phyloP scores from a whole-genome alignment of 805 yeast genomes.

The Grigorovia jiainica region DNA sequence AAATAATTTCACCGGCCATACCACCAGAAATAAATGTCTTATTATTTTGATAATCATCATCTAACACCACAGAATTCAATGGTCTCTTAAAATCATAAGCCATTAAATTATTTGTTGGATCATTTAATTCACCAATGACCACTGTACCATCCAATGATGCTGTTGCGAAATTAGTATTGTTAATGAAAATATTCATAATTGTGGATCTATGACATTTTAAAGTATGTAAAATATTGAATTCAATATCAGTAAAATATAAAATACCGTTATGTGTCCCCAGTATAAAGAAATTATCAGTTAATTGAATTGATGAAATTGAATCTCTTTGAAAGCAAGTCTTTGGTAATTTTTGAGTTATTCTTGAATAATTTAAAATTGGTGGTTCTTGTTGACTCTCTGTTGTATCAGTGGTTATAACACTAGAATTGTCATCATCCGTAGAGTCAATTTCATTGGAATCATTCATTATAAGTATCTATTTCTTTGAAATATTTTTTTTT shows the following conservation, averaged over 20 bases:
- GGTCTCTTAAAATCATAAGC: slow-evolving; percentile 84
- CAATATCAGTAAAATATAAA: slow-evolving; percentile 55
- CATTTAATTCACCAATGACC: slow-evolving; percentile 55
- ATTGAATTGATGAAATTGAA: slow-evolving; percentile 62
- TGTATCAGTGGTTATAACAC: slow-evolving; percentile 26
- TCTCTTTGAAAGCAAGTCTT: slow-evolving; percentile 62
- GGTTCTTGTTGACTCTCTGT: slow-evolving; percentile 42
- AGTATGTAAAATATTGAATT: slow-evolving; percentile 55
- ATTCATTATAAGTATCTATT: no score
- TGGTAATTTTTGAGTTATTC: slow-evolving; percentile 59
- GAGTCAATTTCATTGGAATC: slow-evolving; percentile 5
- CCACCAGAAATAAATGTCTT: slow-evolving; percentile 80
- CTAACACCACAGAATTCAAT: slow-evolving; percentile 75
- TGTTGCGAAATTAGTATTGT: slow-evolving; percentile 68
- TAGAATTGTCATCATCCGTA: slow-evolving; percentile 17
- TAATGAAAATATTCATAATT: slow-evolving; percentile 60
- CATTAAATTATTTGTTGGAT: slow-evolving; percentile 46
- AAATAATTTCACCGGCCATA: slow-evolving; percentile 70
- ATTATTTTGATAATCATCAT: slow-evolving; percentile 52
- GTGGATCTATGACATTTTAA: slow-evolving; percentile 82
- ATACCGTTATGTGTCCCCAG: slow-evolving; percentile 90
- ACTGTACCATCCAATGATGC: slow-evolving; percentile 94
- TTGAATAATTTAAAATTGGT: slow-evolving; percentile 64
- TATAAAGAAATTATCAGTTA: slow-evolving; percentile 51
- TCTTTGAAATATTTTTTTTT: no score